These are phyloP conservation scores for Plasmodium billcollinsi DNA, from an alignment of 169 alveolate genomes.

Conservation along the genomic window DNA sequence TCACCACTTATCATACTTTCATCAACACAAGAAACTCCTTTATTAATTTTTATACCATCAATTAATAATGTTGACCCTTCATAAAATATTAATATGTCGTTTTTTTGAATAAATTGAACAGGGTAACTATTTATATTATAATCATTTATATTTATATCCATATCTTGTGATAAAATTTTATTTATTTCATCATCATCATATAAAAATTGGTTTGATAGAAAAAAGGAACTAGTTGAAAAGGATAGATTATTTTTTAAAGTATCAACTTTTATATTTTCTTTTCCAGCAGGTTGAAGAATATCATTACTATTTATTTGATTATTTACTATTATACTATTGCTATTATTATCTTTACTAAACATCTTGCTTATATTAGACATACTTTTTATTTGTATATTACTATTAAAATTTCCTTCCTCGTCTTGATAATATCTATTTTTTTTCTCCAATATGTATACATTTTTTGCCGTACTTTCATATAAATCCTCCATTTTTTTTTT, in stretches of 20 bases:
- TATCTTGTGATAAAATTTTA: conserved; percentile 23
- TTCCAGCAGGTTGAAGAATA: too few relatives aligned
- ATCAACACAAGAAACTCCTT: conserved; percentile 50
- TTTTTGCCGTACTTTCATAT: conserved; percentile 59
- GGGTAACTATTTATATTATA: conserved; percentile 59
- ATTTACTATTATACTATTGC: too few relatives aligned
- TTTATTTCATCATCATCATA: conserved; percentile 8
- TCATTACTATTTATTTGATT: too few relatives aligned
- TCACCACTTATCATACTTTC: conserved; percentile 77
- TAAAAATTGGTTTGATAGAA: not conserved
- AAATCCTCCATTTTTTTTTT: conserved; percentile 64
- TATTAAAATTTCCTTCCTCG: too few relatives aligned
- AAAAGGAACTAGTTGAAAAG: too few relatives aligned
- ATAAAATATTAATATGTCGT: conserved; percentile 59
- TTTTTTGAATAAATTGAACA: conserved; percentile 55
- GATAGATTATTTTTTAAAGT: too few relatives aligned
- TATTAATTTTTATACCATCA: conserved; percentile 66
- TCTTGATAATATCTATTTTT: not conserved
- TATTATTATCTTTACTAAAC: too few relatives aligned
- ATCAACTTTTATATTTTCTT: too few relatives aligned
- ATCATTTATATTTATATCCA: conserved; percentile 60
- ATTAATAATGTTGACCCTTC: conserved; percentile 64
- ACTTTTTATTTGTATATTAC: too few relatives aligned
- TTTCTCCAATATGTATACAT: conserved; percentile 52
- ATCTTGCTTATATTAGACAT: too few relatives aligned